Evolutionary conservation across 257 asterid species (phyloP), one percentile per base, ranked within the genome.

Genomic region (Primulina eburnea): DNA sequence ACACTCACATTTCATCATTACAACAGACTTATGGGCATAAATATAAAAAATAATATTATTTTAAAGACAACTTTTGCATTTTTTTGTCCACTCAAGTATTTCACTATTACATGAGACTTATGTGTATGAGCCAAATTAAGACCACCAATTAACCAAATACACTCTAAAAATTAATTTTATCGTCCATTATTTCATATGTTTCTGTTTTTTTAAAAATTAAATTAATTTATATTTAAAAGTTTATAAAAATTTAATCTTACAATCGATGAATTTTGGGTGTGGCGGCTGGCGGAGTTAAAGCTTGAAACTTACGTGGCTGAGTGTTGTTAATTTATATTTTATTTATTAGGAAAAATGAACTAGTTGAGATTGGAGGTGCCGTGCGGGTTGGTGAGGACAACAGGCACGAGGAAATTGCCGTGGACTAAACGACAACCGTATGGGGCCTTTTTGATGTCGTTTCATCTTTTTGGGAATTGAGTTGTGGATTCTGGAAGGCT

Each of bases 341-440:
- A 8, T 24, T 60, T 24, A 52, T 4, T 24, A 8, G 9, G 9
- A 7, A 35, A 32, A 67, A 24, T 8, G 37, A 33, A 30, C 14
- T 9, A 59, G 30, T 17, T 9, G 26, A 24, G 26, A 24, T 4
- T 28, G 30, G 30, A 1, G 4, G 17, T 2, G 37, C 30, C 3
- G 30, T 28, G 30, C 4, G 37, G 52, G 66, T 29, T 35, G 60
- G 65, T 30, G 40, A 34, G 64, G 20, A 67, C 8, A 55, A 60
- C 28, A 66, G 71, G 67, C 79, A 76, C 81, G 77, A 70, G 77
- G 75, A 64, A 63, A 70, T 73, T 66, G 81, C 72, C 71, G 73
- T 71, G 76, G 65, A 74, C 66, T 28, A 67, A 67, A 71, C 77
- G 80, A 71, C 78, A 67, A 26, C 47, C 3, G 8, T 17, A 18